Evolutionary conservation across 2,329 filamentous ascomycete species (phyloP).

Genomic region (Fusarium albidum): DNA sequence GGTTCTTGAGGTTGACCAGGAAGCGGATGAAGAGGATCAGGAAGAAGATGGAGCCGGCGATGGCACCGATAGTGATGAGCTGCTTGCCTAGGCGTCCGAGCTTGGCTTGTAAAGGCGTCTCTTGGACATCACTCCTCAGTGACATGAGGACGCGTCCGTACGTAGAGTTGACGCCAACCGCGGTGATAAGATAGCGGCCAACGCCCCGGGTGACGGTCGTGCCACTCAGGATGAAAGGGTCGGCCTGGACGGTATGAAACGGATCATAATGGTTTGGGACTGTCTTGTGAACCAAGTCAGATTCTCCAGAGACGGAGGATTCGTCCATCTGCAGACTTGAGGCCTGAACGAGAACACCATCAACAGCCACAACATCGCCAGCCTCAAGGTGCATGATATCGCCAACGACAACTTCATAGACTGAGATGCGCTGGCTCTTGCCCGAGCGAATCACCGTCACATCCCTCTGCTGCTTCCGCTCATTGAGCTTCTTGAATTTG

Average conservation of each 20-base stretch:
- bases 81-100: slow-evolving; percentile 80
- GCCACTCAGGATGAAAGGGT: slow-evolving; percentile 84
- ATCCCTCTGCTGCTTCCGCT: slow-evolving; percentile 78
- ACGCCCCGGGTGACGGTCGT: slow-evolving; percentile 80
- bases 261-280: slow-evolving; percentile 65
- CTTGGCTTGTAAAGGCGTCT: slow-evolving; percentile 80
- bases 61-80: slow-evolving; percentile 59
- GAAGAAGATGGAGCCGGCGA: slow-evolving; percentile 54
- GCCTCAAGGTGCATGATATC: slow-evolving; percentile 78
- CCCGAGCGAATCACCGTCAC: slow-evolving; percentile 83
- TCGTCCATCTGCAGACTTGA: slow-evolving; percentile 71
- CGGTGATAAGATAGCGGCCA: slow-evolving; percentile 78
- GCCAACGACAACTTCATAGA: slow-evolving; percentile 76
- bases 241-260: slow-evolving; percentile 60
- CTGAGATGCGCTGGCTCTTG: slow-evolving; percentile 71
- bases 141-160: slow-evolving; percentile 83
- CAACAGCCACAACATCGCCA: slow-evolving; percentile 75
- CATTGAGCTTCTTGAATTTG: slow-evolving; percentile 82
- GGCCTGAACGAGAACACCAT: slow-evolving; percentile 71
- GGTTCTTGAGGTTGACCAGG: slow-evolving; percentile 43
- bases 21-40: slow-evolving; percentile 51
- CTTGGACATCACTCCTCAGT: slow-evolving; percentile 77
- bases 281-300: slow-evolving; percentile 74
- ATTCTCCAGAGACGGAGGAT: slow-evolving; percentile 80
- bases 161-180: slow-evolving; percentile 76